Evolutionary conservation across 2,329 filamentous ascomycete genomes (phyloP).

Genomic region (Bipolaris oryzae): DNA sequence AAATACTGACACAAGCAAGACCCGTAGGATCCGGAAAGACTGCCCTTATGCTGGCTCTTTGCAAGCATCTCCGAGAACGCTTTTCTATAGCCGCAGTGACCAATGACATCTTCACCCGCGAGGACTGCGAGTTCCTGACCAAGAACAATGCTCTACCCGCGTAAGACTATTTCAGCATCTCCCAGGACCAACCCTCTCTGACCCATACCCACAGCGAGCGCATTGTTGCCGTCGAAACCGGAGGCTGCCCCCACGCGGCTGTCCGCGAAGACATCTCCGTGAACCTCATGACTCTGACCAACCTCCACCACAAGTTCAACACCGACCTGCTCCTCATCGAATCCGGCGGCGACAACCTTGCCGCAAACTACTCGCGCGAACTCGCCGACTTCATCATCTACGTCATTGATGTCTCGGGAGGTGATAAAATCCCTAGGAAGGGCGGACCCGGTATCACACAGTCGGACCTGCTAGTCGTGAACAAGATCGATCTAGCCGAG

Average conservation of each 20-base stretch:
- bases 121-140: slow-evolving; percentile 97
- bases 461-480: slow-evolving; percentile 89
- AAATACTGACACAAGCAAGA: slow-evolving; percentile 59
- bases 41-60: slow-evolving; percentile 93
- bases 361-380: slow-evolving; percentile 94
- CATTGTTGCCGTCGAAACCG: slow-evolving; percentile 96
- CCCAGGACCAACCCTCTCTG: not conserved
- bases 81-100: slow-evolving; percentile 95
- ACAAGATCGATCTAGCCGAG: slow-evolving; percentile 95
- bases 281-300: slow-evolving; percentile 90
- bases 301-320: slow-evolving; percentile 78
- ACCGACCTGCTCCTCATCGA: slow-evolving; percentile 92
- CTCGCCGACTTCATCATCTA: slow-evolving; percentile 98
- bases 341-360: slow-evolving; percentile 93
- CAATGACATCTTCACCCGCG: slow-evolving; percentile 97
- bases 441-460: slow-evolving; percentile 97
- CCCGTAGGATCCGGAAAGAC: slow-evolving; percentile 98
- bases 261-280: slow-evolving; percentile 95
- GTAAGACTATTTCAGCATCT: slow-evolving; percentile 17
- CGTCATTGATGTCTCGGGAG: slow-evolving; percentile 95
- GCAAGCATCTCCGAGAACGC: slow-evolving; percentile 76
- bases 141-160: slow-evolving; percentile 82
- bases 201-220: slow-evolving; percentile 55
- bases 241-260: slow-evolving; percentile 94
- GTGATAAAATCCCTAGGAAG: slow-evolving; percentile 95